Percentiles rank a stretch among this genome's conserved stretches.
These are phyloP conservation scores for Dillenia turbinata DNA, from an alignment of 164 flowering plant species.

Conservation along the genomic window DNA sequence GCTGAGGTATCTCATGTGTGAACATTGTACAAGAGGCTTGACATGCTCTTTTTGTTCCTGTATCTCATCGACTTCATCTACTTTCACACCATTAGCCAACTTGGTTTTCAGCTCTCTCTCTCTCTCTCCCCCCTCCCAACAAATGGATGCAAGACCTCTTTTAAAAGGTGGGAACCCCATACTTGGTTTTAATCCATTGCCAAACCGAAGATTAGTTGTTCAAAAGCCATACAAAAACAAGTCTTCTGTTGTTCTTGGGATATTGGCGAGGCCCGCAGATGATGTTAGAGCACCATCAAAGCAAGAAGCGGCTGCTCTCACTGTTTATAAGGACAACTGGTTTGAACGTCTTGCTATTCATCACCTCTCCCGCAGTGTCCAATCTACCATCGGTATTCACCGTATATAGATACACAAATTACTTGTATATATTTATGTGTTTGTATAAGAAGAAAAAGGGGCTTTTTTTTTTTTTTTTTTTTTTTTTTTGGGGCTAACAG, in stretches of 20 bases:
- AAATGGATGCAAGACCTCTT: constrained; percentile 28
- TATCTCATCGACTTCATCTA: too few species aligned
- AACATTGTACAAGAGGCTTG: too few species aligned
- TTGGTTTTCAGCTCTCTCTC: background rate
- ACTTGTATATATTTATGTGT: too few species aligned
- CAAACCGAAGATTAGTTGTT: too few species aligned
- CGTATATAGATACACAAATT: background rate
- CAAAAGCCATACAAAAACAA: background rate
- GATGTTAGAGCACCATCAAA: background rate
- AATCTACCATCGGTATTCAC: constrained; percentile 52
- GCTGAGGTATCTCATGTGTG: too few species aligned
- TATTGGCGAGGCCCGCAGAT: constrained; percentile 29
- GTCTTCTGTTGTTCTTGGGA: constrained; percentile 18
- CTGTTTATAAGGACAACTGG: constrained; percentile 55
- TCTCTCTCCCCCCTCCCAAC: background rate
- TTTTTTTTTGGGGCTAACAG: too few species aligned
- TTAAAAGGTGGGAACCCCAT: constrained; percentile 5
- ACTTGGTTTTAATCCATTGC: too few species aligned
- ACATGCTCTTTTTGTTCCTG: too few species aligned
- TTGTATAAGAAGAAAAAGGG: too few species aligned
- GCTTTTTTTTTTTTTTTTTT: too few species aligned
- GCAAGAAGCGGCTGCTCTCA: background rate
- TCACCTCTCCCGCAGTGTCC: constrained; percentile 59
- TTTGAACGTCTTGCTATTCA: constrained; percentile 57
- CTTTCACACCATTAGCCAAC: too few species aligned